phyloP scores from a whole-genome alignment of 2,329 filamentous ascomycete genomes.

The Pseudopithomyces chartarum region DNA sequence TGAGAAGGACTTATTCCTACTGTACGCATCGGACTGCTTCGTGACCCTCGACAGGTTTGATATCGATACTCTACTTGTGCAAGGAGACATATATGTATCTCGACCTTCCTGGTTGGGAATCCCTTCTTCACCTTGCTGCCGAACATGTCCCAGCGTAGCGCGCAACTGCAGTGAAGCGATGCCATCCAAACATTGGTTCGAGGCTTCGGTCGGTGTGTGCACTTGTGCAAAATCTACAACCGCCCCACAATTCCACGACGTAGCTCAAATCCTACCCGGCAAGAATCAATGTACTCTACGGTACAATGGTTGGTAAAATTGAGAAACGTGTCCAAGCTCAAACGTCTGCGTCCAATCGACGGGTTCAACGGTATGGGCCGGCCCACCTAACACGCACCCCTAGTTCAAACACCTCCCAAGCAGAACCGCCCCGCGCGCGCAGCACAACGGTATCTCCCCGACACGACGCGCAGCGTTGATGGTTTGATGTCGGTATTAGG shows the following conservation, averaged over 20 bases:
- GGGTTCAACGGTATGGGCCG: neutral
- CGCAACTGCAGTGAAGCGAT: too few relatives aligned
- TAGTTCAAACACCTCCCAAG: neutral
- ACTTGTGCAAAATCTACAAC: too few relatives aligned
- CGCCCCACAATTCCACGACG: neutral
- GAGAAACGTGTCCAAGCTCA: neutral
- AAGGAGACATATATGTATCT: too few relatives aligned
- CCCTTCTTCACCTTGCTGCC: neutral
- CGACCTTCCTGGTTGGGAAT: neutral
- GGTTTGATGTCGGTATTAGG: neutral
- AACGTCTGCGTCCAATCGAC: neutral
- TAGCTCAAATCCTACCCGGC: neutral
- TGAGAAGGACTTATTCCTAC: too few relatives aligned
- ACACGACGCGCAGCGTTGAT: neutral
- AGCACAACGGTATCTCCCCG: neutral
- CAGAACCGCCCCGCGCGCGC: neutral
- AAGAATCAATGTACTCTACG: neutral
- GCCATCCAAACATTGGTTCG: too few relatives aligned
- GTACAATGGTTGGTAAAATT: too few relatives aligned
- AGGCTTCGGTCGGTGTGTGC: too few relatives aligned
- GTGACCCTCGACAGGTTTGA: too few relatives aligned
- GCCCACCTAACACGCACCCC: neutral
- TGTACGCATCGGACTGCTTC: too few relatives aligned
- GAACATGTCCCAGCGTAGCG: too few relatives aligned
- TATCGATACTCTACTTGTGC: too few relatives aligned